Evolutionary conservation across 1,139 yeast genomes (phyloP).

Genomic region (Groenewaldozyma auringiensis): DNA sequence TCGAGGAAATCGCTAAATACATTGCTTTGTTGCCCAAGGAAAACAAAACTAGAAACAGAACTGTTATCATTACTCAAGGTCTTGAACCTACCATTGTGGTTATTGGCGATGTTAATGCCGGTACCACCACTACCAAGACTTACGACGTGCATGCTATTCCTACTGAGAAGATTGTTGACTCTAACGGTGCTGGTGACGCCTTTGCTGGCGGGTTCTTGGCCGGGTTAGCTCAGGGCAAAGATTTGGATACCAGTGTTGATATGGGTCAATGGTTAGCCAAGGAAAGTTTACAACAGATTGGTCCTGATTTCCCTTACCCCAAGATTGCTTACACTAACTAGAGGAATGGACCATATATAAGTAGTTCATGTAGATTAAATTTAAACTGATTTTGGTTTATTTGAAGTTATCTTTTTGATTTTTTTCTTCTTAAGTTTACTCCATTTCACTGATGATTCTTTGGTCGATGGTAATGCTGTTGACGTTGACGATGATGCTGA

Average conservation of each 20-base stretch:
- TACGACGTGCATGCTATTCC: conserved; percentile 69
- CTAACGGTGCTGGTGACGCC: conserved; percentile 99
- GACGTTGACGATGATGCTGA: too few species aligned
- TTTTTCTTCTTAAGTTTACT: conserved; percentile 75
- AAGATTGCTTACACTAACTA: conserved; percentile 47
- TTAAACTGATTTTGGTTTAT: neutral
- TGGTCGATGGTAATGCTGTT: too few species aligned
- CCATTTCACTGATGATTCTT: neutral
- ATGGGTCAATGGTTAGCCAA: conserved; percentile 98
- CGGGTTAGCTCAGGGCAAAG: conserved; percentile 70
- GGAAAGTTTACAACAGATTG: conserved; percentile 82
- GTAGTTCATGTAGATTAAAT: conserved; percentile 2
- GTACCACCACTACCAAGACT: conserved; percentile 42
- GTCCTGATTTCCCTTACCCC: conserved; percentile 89
- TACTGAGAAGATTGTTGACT: conserved; percentile 64
- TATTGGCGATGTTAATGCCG: conserved; percentile 35
- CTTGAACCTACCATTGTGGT: conserved; percentile 79
- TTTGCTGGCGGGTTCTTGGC: conserved; percentile 97
- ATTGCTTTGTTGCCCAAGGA: conserved; percentile 75
- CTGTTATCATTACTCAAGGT: conserved; percentile 77
- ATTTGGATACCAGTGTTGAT: conserved; percentile 53
- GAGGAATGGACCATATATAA: too few species aligned
- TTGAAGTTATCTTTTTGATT: conserved; percentile 47
- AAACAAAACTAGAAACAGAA: conserved; percentile 61
- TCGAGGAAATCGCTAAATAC: conserved; percentile 70